Evolutionary conservation across 2,329 filamentous ascomycete genomes (phyloP).

Genomic region (Stemphylium lycopersici): DNA sequence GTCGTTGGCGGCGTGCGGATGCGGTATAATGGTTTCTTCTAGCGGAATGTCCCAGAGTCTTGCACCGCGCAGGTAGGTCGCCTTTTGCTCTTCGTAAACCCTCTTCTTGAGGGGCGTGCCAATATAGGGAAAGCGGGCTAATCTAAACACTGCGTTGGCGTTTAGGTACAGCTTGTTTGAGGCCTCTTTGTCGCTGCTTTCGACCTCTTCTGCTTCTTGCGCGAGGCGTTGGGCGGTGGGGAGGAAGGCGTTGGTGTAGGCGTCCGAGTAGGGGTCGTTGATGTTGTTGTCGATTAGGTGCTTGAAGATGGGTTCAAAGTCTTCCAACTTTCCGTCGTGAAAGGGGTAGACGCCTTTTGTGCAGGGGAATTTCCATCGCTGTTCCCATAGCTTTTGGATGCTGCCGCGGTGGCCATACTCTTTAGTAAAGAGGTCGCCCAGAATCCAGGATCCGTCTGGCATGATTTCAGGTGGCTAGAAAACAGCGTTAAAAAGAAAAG

Average conservation of each 20-base stretch:
- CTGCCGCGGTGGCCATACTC: conserved; percentile 45
- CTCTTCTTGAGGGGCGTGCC: conserved; percentile 58
- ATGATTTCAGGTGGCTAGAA: conserved; percentile 10
- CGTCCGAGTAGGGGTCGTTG: conserved; percentile 68
- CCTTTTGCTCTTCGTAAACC: conserved; percentile 71
- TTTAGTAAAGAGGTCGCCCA: conserved; percentile 46
- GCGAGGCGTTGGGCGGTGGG: conserved; percentile 65
- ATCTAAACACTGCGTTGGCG: conserved; percentile 72
- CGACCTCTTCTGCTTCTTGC: conserved; percentile 48
- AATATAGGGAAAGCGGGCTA: conserved; percentile 70
- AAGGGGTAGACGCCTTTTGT: conserved; percentile 68
- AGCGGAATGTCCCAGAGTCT: conserved; percentile 58
- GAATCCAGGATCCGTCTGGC: conserved; percentile 42
- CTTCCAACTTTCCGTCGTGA: conserved; percentile 70
- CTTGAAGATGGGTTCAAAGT: conserved; percentile 67
- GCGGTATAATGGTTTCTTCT: conserved; percentile 65
- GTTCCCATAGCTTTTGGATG: conserved; percentile 43
- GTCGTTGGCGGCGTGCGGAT: conserved; percentile 56
- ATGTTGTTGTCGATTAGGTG: conserved; percentile 57
- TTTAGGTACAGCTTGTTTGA: conserved; percentile 70
- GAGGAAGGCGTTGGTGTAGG: conserved; percentile 68
- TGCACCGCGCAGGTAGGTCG: conserved; percentile 63
- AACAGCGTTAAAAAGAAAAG: background rate
- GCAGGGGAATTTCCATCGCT: conserved; percentile 45
- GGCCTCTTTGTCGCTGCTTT: conserved; percentile 50